phyloP scores from a whole-genome alignment of 106 monocot genomes.

The Xerophyta viscosa region DNA sequence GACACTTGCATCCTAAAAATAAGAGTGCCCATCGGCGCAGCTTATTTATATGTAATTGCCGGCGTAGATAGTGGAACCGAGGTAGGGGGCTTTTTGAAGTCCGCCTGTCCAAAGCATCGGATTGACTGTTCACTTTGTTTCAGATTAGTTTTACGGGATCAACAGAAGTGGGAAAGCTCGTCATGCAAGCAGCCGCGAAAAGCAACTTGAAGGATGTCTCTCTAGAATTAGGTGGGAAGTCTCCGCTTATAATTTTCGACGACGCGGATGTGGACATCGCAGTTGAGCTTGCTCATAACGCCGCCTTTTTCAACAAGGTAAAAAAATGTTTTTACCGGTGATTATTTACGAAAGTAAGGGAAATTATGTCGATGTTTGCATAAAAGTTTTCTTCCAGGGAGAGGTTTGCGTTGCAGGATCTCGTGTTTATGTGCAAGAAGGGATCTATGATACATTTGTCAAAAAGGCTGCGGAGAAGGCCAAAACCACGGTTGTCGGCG shows the following conservation, averaged over 20 bases:
- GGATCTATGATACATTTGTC: conserved; percentile 28
- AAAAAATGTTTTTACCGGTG: too few species aligned
- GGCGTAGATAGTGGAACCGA: too few species aligned
- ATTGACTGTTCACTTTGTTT: too few species aligned
- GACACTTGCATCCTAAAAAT: too few species aligned
- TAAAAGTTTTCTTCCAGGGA: conserved; percentile 11
- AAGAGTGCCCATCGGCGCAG: too few species aligned
- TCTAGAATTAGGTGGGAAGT: conserved; percentile 33
- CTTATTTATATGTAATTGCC: too few species aligned
- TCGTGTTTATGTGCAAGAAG: conserved; percentile 31
- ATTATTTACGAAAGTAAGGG: too few species aligned
- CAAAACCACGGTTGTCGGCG: conserved; percentile 16
- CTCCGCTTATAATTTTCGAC: conserved; percentile 25
- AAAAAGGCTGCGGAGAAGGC: conserved; percentile 11
- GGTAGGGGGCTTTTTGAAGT: too few species aligned
- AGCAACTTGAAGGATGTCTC: conserved; percentile 29
- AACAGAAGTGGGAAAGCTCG: conserved; percentile 14
- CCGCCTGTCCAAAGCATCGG: too few species aligned
- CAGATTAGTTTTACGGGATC: conserved; percentile 31
- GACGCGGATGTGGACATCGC: conserved; percentile 31
- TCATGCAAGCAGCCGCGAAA: conserved; percentile 25
- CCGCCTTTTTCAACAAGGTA: conserved; percentile 23
- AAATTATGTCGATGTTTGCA: too few species aligned
- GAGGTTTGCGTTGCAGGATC: conserved; percentile 29
- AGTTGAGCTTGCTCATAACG: conserved; percentile 7